Conservation (phyloP, 2,329 filamentous ascomycete genomes). For the Aspergillus sp. region DNA sequence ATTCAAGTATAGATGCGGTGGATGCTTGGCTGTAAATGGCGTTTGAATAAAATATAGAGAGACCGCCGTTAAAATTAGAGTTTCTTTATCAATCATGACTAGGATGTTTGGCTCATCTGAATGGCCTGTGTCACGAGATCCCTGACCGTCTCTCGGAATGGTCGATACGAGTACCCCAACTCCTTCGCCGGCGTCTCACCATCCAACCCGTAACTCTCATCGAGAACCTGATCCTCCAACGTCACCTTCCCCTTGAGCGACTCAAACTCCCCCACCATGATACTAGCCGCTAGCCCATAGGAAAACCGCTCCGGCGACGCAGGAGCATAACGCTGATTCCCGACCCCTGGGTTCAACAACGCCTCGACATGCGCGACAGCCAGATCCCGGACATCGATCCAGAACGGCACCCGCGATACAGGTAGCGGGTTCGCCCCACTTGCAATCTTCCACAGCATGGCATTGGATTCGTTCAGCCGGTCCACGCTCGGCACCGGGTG, state of each 20-base stretch:
- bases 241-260: conserved; percentile 22
- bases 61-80: not conserved
- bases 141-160: conserved; percentile 18
- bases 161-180: conserved; percentile 38
- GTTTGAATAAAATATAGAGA: not conserved
- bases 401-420: conserved; percentile 28
- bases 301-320: conserved; percentile 46
- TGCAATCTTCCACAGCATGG: conserved; percentile 43
- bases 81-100: not conserved
- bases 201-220: conserved; percentile 40
- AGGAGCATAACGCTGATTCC: conserved; percentile 36
- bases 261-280: conserved; percentile 9
- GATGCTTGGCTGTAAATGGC: not conserved
- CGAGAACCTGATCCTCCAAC: conserved; percentile 34
- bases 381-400: conserved; percentile 50
- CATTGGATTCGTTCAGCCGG: conserved; percentile 45
- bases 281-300: conserved; percentile 39
- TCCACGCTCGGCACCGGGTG: conserved; percentile 36
- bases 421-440: conserved; percentile 35
- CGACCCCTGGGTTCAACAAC: conserved; percentile 32
- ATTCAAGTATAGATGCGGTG: not conserved
- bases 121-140: conserved; percentile 21
- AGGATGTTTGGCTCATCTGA: not conserved
- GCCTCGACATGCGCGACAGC: conserved; percentile 46
- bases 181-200: conserved; percentile 41